Evolutionary conservation across 169 alveolate species (phyloP).

Genomic region (Cryptosporidium baileyi): DNA sequence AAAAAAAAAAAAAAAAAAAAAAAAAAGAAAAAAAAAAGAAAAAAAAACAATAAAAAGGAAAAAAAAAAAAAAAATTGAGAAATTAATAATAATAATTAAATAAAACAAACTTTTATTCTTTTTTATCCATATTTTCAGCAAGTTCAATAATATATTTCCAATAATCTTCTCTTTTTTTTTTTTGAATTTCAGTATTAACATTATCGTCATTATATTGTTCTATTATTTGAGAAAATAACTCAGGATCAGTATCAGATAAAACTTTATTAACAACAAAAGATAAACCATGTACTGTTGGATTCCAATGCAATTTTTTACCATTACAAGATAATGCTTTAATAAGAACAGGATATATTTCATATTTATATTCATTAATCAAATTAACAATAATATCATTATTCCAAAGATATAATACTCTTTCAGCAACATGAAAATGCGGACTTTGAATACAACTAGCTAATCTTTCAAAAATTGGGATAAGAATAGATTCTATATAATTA

Average conservation of each 20-base stretch:
- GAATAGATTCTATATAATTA: slow-evolving; percentile 82
- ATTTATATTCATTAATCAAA: slow-evolving; percentile 80
- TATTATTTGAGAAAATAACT: slow-evolving; percentile 67
- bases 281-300: slow-evolving; percentile 75
- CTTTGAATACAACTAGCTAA: slow-evolving; percentile 77
- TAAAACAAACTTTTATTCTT: not conserved
- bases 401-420: slow-evolving; percentile 90
- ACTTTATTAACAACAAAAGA: slow-evolving; percentile 75
- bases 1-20: no score
- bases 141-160: slow-evolving; percentile 62
- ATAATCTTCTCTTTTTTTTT: slow-evolving; percentile 56
- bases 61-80: not conserved
- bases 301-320: slow-evolving; percentile 77
- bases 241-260: slow-evolving; percentile 76
- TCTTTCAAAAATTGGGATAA: slow-evolving; percentile 78
- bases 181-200: slow-evolving; percentile 2
- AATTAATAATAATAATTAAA: not conserved
- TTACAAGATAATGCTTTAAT: slow-evolving; percentile 75
- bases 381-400: slow-evolving; percentile 86
- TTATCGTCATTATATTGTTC: slow-evolving; percentile 31
- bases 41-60: not conserved
- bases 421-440: slow-evolving; percentile 89
- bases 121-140: slow-evolving; percentile 58
- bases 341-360: slow-evolving; percentile 78
- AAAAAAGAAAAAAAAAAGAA: not conserved